These are phyloP conservation scores for Vigna trinervia DNA, from an alignment of 306 rosid species.

Conservation along the genomic window DNA sequence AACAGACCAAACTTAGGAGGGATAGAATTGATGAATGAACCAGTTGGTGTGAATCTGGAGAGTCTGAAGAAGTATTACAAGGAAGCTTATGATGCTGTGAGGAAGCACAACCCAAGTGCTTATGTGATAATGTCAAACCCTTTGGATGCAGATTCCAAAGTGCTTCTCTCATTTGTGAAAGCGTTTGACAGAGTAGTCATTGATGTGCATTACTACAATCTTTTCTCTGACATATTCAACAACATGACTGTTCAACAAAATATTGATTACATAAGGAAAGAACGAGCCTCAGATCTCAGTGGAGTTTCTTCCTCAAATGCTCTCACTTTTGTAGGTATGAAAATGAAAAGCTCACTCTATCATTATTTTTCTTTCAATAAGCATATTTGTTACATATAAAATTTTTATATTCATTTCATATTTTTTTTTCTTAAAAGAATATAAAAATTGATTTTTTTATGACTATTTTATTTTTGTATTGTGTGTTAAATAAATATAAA, in stretches of 20 bases:
- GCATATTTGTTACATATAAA: no score
- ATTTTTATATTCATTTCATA: no score
- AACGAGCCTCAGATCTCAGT: constrained; percentile 51
- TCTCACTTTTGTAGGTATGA: constrained; percentile 56
- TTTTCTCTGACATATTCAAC: constrained; percentile 28
- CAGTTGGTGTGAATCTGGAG: constrained; percentile 44
- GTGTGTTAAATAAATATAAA: no score
- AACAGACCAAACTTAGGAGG: constrained; percentile 52
- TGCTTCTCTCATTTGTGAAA: constrained; percentile 53
- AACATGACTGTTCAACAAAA: constrained; percentile 51
- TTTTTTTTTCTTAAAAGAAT: no score
- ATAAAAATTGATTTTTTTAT: no score
- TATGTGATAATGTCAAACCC: constrained; percentile 63
- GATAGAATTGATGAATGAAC: constrained; percentile 60
- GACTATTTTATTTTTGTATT: no score
- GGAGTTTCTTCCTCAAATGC: constrained; percentile 52
- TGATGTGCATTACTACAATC: constrained; percentile 67
- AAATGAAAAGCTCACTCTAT: no score
- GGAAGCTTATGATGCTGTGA: constrained; percentile 53
- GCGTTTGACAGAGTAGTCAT: constrained; percentile 42
- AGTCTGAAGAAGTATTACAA: constrained; percentile 53
- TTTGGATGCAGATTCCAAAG: constrained; percentile 46
- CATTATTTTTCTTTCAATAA: no score
- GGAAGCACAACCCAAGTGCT: constrained; percentile 45
- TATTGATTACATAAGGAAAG: constrained; percentile 49